Percentiles rank a stretch among this genome's conserved stretches.
Conservation (phyloP, 129 eudicot species). For the Lactuca saligna region DNA sequence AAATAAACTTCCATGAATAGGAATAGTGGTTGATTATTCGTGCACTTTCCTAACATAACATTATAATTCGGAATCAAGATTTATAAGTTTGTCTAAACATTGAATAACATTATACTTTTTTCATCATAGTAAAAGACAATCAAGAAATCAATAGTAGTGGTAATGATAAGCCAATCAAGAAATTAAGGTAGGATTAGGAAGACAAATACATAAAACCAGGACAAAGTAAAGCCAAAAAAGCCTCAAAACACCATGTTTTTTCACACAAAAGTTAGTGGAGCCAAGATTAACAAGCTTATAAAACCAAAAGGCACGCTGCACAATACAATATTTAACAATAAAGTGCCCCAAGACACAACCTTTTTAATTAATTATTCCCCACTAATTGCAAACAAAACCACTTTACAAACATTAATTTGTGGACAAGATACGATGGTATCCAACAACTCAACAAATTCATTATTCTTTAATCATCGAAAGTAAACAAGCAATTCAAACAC, state of each 20-base stretch:
- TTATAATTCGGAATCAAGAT: too few relatives aligned
- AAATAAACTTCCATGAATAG: too few relatives aligned
- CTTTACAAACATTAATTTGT: conserved; percentile 14
- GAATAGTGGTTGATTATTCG: too few relatives aligned
- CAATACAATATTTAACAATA: conserved; percentile 32
- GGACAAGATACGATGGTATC: conserved; percentile 32
- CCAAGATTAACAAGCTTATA: conserved; percentile 19
- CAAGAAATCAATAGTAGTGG: background rate
- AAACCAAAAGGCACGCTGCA: conserved; percentile 38
- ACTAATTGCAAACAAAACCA: conserved; percentile 22
- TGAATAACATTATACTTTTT: too few relatives aligned
- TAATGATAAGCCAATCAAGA: conserved; percentile 10
- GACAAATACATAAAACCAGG: conserved; percentile 34
- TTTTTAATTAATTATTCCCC: conserved; percentile 27
- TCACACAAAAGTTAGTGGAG: conserved; percentile 32
- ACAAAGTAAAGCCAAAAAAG: conserved; percentile 36
- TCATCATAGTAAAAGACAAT: background rate
- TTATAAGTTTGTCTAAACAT: background rate
- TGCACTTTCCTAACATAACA: too few relatives aligned
- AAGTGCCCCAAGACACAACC: conserved; percentile 24
- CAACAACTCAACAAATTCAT: conserved; percentile 7
- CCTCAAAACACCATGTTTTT: conserved; percentile 29
- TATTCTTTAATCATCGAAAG: conserved; percentile 25
- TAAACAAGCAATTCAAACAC: conserved; percentile 26
- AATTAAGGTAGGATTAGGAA: conserved; percentile 19